phyloP scores from a whole-genome alignment of 129 eudicot species.

The Lactuca saligna region DNA sequence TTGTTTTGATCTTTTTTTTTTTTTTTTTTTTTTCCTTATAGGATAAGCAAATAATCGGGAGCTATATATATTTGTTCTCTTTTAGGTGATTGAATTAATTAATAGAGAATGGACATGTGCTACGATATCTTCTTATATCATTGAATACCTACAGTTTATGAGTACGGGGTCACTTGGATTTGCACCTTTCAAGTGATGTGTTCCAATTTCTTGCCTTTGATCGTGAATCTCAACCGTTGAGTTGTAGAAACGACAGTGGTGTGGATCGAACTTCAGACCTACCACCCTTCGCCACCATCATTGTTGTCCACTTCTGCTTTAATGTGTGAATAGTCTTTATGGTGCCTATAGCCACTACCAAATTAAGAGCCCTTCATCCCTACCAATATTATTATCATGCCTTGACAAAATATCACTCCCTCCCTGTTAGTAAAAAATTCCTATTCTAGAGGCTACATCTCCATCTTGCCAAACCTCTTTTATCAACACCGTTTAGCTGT shows the following conservation, averaged over 20 bases:
- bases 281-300: conserved; percentile 24
- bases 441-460: conserved; percentile 19
- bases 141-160: conserved; percentile 9
- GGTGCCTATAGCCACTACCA: conserved; percentile 22
- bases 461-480: conserved; percentile 19
- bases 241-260: not conserved
- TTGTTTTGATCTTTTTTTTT: conserved; percentile 16
- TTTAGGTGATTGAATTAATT: conserved; percentile 1
- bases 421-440: conserved; percentile 11
- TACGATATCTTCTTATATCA: conserved; percentile 21
- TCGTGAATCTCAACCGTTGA: conserved; percentile 19
- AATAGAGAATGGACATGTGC: conserved; percentile 26
- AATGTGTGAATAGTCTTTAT: conserved; percentile 29
- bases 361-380: conserved; percentile 17
- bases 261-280: conserved; percentile 17
- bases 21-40: not conserved
- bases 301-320: conserved; percentile 15
- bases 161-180: not conserved
- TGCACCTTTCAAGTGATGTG: conserved; percentile 18
- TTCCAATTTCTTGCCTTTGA: conserved; percentile 8
- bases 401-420: conserved; percentile 17
- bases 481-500: conserved; percentile 4
- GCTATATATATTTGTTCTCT: not conserved
- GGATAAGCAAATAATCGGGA: not conserved
- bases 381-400: conserved; percentile 26